Evolutionary conservation across 108 stramenopile species (phyloP).

Genomic region (Conticribra weissflogii): DNA sequence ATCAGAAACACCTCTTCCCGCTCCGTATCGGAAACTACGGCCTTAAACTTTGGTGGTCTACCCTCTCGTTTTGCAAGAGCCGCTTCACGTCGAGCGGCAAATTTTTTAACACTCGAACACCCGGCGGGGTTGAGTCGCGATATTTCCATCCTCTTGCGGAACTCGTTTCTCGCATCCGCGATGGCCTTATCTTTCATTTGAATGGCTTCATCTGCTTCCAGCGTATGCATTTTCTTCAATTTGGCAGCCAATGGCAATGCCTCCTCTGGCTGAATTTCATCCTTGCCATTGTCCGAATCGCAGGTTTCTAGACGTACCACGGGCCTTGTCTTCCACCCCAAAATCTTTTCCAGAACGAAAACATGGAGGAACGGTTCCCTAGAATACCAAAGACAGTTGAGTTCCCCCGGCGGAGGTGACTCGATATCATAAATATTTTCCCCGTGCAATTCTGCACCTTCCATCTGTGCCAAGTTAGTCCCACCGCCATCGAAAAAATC

Average conservation of each 20-base stretch:
- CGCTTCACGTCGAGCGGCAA: conserved; percentile 52
- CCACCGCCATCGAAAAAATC: background rate
- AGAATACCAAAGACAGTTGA: conserved; percentile 83
- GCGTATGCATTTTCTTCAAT: conserved; percentile 17
- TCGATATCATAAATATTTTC: conserved; percentile 54
- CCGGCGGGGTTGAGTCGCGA: conserved; percentile 64
- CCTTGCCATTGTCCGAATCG: conserved; percentile 16
- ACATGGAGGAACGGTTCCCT: conserved; percentile 72
- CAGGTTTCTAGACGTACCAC: conserved; percentile 54
- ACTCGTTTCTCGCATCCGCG: conserved; percentile 52
- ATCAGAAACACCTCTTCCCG: conserved; percentile 81
- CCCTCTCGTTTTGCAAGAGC: conserved; percentile 21
- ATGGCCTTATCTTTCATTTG: conserved; percentile 58
- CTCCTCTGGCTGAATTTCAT: conserved; percentile 5
- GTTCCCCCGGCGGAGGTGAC: conserved; percentile 69
- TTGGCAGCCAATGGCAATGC: background rate
- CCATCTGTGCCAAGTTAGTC: conserved; percentile 13
- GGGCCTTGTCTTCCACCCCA: conserved; percentile 76
- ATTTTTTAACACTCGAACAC: conserved; percentile 69
- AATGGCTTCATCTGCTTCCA: conserved; percentile 53
- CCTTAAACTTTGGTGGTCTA: conserved; percentile 29
- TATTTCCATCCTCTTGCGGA: conserved; percentile 72
- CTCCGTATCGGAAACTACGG: conserved; percentile 26
- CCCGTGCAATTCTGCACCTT: conserved; percentile 15
- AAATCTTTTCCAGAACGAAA: conserved; percentile 83